Percentiles rank a stretch among this genome's conserved stretches.
Evolutionary conservation across 495 filamentous ascomycete genomes (phyloP).

Genomic region (Massariosphaeria phaeospora): DNA sequence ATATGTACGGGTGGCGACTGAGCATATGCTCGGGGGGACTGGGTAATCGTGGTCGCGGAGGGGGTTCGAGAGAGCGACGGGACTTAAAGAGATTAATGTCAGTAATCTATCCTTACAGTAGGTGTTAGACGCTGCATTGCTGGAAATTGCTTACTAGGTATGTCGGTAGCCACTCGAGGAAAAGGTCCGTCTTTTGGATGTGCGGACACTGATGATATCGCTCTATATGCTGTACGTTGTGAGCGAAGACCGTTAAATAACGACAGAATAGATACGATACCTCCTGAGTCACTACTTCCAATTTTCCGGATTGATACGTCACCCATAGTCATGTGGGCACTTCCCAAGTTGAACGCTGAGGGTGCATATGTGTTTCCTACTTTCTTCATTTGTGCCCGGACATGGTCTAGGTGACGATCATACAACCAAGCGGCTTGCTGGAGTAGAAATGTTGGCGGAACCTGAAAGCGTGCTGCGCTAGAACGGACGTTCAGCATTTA

Average conservation of each 20-base stretch:
- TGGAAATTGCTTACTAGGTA: slow-evolving; percentile 39
- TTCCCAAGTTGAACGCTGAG: slow-evolving; percentile 46
- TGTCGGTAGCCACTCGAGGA: slow-evolving; percentile 45
- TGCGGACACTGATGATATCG: slow-evolving; percentile 58
- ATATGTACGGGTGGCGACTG: slow-evolving; percentile 4
- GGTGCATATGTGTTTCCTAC: slow-evolving; percentile 51
- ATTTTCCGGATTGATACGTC: slow-evolving; percentile 56
- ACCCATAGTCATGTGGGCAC: slow-evolving; percentile 35
- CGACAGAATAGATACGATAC: background rate
- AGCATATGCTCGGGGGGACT: slow-evolving; percentile 32
- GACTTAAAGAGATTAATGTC: slow-evolving; percentile 24
- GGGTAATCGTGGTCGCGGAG: slow-evolving; percentile 46
- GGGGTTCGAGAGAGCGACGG: slow-evolving; percentile 42
- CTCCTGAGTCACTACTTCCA: slow-evolving; percentile 51
- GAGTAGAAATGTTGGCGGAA: slow-evolving; percentile 80
- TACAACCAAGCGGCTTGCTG: slow-evolving; percentile 95
- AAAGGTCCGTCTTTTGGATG: slow-evolving; percentile 57
- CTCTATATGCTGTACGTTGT: slow-evolving; percentile 46
- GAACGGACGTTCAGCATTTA: too few relatives aligned
- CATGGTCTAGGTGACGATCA: slow-evolving; percentile 81
- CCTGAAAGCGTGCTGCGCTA: slow-evolving; percentile 61
- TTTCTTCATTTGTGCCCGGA: slow-evolving; percentile 84
- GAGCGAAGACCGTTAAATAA: background rate
- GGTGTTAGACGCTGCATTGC: background rate
- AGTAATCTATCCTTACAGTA: background rate